Evolutionary conservation across 179 eudicot species (phyloP), one percentile per base, ranked within the genome.

Genomic region (Silene noctiflora): DNA sequence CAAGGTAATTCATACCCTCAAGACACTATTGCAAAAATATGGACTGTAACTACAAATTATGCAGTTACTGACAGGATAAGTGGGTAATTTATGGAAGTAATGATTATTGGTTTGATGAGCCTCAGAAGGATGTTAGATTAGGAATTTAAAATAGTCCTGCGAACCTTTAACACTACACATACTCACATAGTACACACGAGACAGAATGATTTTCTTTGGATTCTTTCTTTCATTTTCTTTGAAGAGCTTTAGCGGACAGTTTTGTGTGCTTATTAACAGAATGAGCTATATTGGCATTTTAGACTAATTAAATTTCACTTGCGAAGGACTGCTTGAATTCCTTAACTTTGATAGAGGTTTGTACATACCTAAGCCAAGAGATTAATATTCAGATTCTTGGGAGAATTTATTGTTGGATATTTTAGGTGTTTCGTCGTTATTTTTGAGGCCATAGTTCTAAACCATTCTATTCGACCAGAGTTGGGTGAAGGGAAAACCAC

Each of bases 81-180:
- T 56, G 31, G 44, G 39, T 67, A 44, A 48, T 46, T 62, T 74
- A 27, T 42, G 77, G 21, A 27, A 33, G 39, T 56, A 56, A 58
- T 69, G 72, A 69, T 44, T 21, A 12, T 9, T 69, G 56, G 29
- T 69, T 42, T 21, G 48, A 67, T 67, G 70, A 67, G 48, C 51
- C 35, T 35, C 48, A 6, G 70, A 33, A 29, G 44, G 35, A 14
- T 67, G 59, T 31, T 14, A 31, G 17, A 22, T 55, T 2, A 25
- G 29, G 44, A 70, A 44, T 70, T 70, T 42, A 42, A 7, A 71
- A 7, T 8, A 71, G 3, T 55, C 35, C 62, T 25, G 9, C 10
- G 20, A 8, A 70, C 60, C 53, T 16, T 48, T 6, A 46, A 48
- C 42, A 65, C 46, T 29, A 39, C 29, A 42, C 48, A 42, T 42